A percentile compares a stretch with the other conserved stretches of the same genome.
phyloP scores from a whole-genome alignment of 306 rosid species.

The Gynostemma pentaphyllum region DNA sequence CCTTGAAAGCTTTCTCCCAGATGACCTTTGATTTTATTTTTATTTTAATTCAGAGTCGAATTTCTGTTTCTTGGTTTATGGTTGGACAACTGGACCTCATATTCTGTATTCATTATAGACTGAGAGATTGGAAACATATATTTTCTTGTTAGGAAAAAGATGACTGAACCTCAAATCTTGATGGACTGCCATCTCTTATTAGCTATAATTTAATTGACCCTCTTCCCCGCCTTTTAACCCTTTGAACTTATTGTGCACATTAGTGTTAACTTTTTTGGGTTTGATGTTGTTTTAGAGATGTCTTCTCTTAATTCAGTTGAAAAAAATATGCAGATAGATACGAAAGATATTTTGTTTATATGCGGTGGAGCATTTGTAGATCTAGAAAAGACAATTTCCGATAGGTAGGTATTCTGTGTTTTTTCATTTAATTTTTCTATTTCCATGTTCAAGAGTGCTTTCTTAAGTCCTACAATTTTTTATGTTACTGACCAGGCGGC shows the following conservation, averaged over 20 bases:
- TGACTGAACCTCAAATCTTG: too few species aligned
- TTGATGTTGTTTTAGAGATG: not conserved
- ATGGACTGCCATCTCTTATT: too few species aligned
- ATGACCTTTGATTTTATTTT: too few species aligned
- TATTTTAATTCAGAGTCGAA: not conserved
- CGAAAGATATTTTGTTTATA: slow-evolving; percentile 85
- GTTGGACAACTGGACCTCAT: not conserved
- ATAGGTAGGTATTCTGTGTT: slow-evolving; percentile 42
- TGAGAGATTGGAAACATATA: not conserved
- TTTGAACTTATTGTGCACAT: not conserved
- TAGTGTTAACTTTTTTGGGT: not conserved
- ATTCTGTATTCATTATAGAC: not conserved
- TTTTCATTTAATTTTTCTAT: not conserved
- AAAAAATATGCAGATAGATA: slow-evolving; percentile 62
- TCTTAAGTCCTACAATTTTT: not conserved
- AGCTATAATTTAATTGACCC: not conserved
- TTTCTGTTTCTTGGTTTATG: not conserved
- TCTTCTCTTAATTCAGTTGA: slow-evolving; percentile 3
- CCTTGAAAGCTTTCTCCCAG: too few species aligned
- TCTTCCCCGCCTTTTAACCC: not conserved
- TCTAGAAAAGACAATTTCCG: slow-evolving; percentile 97
- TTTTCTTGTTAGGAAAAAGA: not conserved
- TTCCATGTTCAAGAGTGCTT: slow-evolving; percentile 1
- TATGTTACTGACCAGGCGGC: slow-evolving; percentile 56
- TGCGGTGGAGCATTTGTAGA: slow-evolving; percentile 96